Conservation (phyloP, 148 eudicot species). For the Spergularia marina region DNA sequence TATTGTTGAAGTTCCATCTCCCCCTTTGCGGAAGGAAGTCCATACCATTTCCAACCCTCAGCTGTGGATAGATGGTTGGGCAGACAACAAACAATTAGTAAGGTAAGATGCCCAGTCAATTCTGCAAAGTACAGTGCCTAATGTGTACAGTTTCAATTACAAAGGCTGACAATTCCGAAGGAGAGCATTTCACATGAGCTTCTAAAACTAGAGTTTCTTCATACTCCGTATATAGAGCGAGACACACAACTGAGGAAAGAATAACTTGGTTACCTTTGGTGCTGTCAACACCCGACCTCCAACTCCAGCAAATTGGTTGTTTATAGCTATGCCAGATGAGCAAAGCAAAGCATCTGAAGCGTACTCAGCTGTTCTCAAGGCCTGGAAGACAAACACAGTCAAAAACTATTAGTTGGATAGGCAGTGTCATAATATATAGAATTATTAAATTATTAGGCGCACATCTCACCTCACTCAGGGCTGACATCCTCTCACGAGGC, state of each 20-base stretch:
- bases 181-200: too few relatives aligned
- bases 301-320: slow-evolving; percentile 31
- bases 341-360: slow-evolving; percentile 39
- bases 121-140: background rate
- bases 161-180: too few relatives aligned
- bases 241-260: background rate
- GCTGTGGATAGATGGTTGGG: slow-evolving; percentile 13
- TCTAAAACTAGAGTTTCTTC: too few relatives aligned
- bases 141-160: background rate
- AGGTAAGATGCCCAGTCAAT: background rate
- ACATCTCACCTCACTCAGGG: slow-evolving; percentile 35
- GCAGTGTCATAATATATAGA: background rate
- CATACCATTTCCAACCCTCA: slow-evolving; percentile 33
- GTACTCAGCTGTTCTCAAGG: slow-evolving; percentile 37
- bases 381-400: slow-evolving; percentile 21
- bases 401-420: background rate
- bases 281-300: slow-evolving; percentile 43
- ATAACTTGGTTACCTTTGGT: slow-evolving; percentile 31
- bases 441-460: background rate
- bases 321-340: slow-evolving; percentile 41
- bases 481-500: slow-evolving; percentile 43
- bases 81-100: background rate
- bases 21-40: slow-evolving; percentile 42
- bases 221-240: too few relatives aligned
- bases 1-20: slow-evolving; percentile 44